Percentiles rank a stretch among this genome's conserved stretches.
phyloP scores from a whole-genome alignment of 2,329 filamentous ascomycete species.

The Fusarium agapanthi region DNA sequence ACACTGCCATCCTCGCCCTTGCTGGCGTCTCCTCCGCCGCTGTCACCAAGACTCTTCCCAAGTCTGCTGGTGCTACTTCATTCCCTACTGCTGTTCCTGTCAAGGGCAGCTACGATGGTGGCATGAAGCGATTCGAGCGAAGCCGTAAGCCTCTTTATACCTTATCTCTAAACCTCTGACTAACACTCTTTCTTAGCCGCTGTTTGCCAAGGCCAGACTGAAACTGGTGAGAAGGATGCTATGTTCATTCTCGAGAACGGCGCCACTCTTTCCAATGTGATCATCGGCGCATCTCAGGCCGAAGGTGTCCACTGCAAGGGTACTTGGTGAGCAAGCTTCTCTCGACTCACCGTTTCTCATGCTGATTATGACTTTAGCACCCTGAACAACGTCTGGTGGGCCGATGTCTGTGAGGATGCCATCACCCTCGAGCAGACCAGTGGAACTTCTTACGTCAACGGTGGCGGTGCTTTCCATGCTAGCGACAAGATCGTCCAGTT shows the following conservation, averaged over 20 bases:
- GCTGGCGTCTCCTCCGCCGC: conserved; percentile 28
- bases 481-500: conserved; percentile 48
- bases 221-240: conserved; percentile 45
- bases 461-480: conserved; percentile 32
- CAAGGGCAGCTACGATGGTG: conserved; percentile 31
- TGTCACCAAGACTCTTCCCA: conserved; percentile 35
- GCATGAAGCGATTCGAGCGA: conserved; percentile 36
- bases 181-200: conserved; percentile 3
- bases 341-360: neutral
- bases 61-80: conserved; percentile 26
- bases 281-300: conserved; percentile 60
- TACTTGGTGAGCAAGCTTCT: conserved; percentile 44
- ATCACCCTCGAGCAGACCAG: conserved; percentile 50
- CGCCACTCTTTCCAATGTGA: conserved; percentile 60
- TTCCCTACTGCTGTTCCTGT: conserved; percentile 34
- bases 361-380: conserved; percentile 22
- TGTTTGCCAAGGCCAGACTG: conserved; percentile 41
- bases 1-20: conserved; percentile 28
- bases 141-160: conserved; percentile 2
- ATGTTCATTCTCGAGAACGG: conserved; percentile 63
- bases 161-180: neutral
- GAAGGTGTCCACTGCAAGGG: conserved; percentile 62
- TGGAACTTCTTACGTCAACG: conserved; percentile 53
- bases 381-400: conserved; percentile 51
- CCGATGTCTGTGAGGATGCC: conserved; percentile 50